Base-by-base conservation (phyloP, 495 filamentous ascomycete genomes). In the Parathielavia hyrcaniae region DNA sequence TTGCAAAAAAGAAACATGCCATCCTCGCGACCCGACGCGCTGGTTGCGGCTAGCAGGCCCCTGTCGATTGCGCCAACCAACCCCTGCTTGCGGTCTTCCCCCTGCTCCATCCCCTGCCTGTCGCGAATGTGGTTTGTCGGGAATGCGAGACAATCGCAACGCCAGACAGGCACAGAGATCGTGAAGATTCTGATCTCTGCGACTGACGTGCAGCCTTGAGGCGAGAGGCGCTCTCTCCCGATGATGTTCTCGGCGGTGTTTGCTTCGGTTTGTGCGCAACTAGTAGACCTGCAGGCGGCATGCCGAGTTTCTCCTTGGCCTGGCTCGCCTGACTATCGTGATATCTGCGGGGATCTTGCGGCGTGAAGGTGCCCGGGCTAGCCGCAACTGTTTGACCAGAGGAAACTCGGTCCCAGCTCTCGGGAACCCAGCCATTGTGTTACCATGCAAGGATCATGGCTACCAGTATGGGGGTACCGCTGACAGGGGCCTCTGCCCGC, bases 1-100 rank as follows among this genome's bases (percentile, higher is more conserved):
- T 43, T 50, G 57, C 38, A 50, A 58, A 35, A 48, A 45, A 58
- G 17, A 48, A n/a, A 17, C 19, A 38, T 43, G 32, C 45, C 50
- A 38, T 53, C 41, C 49, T 30, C 26, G 26, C 3, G 34, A 39
- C 40, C 50, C 69, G 68, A 66, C 57, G 64, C 43, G 51, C 57
- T 64, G 69, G 69, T 68, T 63, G 59, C 55, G 56, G 49, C 62
- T 50, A 60, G 61, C 67, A 53, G 40, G 35, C 64, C 67, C 68
- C 36, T 51, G 68, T 70, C 64, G 39, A 59, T 63, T 55, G 47
- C 61, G 61, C 61, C 50, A 55, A 61, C 55, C 39, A 44, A 62
- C 51, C 64, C 66, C 57, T 67, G 59, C 30, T 41, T 23, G 51
- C 56, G 61, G 36, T 35, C 43, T 52, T 14, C 53, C 53, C 49